Conservation (phyloP, 2,329 filamentous ascomycete genomes). For the Aspergillus tanneri region DNA sequence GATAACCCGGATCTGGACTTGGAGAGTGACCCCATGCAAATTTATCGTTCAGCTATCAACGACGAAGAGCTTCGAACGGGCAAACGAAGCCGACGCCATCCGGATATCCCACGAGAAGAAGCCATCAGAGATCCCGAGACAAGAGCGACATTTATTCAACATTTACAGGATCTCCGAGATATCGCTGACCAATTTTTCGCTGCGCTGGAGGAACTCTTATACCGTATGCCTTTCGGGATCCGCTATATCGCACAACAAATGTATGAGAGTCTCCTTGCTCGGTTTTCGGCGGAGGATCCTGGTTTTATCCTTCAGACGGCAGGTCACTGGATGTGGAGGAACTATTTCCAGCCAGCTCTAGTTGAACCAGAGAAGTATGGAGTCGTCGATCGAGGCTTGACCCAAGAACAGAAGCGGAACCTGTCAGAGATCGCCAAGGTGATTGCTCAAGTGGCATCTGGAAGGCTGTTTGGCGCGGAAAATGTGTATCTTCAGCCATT, state of each 20-base stretch:
- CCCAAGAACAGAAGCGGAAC: constrained; percentile 90
- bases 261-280: constrained; percentile 72
- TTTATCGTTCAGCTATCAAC: constrained; percentile 92
- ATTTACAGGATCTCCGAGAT: constrained; percentile 88
- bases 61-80: constrained; percentile 96
- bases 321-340: constrained; percentile 89
- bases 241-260: constrained; percentile 85
- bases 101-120: constrained; percentile 84
- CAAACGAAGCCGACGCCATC: constrained; percentile 72
- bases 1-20: constrained; percentile 88
- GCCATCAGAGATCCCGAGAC: constrained; percentile 97
- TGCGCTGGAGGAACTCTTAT: constrained; percentile 76
- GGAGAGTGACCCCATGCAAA: constrained; percentile 96
- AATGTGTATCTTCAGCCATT: constrained; percentile 95
- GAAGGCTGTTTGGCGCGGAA: constrained; percentile 85
- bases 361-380: constrained; percentile 89
- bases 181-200: constrained; percentile 89
- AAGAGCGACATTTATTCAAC: constrained; percentile 85
- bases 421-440: constrained; percentile 88
- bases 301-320: constrained; percentile 78
- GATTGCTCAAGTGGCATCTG: constrained; percentile 81
- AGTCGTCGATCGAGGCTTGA: constrained; percentile 83
- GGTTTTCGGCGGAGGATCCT: constrained; percentile 77
- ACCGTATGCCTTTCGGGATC: constrained; percentile 88
- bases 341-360: constrained; percentile 86